Base-by-base conservation (phyloP, 331 rosid species). In the Quercus lobata region DNA sequence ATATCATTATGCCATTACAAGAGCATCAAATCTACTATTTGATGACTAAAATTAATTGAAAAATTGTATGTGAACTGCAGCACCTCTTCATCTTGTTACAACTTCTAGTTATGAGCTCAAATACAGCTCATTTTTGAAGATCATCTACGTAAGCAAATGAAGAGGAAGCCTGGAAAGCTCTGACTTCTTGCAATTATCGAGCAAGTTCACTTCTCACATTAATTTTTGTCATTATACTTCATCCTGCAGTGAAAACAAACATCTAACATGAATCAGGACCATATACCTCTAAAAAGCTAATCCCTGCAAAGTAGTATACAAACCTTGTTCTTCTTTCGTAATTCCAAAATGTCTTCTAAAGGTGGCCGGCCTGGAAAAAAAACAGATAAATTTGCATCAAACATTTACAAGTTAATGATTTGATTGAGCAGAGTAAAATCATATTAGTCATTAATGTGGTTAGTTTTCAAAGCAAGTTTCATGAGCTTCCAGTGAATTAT, bases 291-390 rank as follows among this genome's bases (percentile, higher is more conserved):
- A 41, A 41, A 4, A 41, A 8, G 49, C 11, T 41, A 8, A 41
- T 8, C 49, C 46, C 49, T 21, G 24, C 49, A 7, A 7, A 41
- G 49, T 41, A 52, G 8, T 19, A 52, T 73, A 57, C 65, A 15
- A 80, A 91, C 97, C 97, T 94, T 94, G 80, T 84, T 88, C 84
- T 85, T 89, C 85, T 73, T 84, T 68, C 93, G 89, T 55, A 83
- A 80, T 72, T 85, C 88, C 79, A 94, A 63, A 83, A 94, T 88
- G 79, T 92, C 90, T 79, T 89, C 92, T 1, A 94, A 79, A 19
- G 97, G 87, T 1, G 93, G 97, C 56, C 98, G 89, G 66, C 98
- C 97, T 94, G 87, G 78, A 80, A 55, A 81, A 30, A 68, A 84
- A 57, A n/a, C 55, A 74, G 37, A 46, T 7, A 41, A 41, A 4